phyloP scores from a whole-genome alignment of 2,329 filamentous ascomycete genomes.

The Trichoderma harzianum region DNA sequence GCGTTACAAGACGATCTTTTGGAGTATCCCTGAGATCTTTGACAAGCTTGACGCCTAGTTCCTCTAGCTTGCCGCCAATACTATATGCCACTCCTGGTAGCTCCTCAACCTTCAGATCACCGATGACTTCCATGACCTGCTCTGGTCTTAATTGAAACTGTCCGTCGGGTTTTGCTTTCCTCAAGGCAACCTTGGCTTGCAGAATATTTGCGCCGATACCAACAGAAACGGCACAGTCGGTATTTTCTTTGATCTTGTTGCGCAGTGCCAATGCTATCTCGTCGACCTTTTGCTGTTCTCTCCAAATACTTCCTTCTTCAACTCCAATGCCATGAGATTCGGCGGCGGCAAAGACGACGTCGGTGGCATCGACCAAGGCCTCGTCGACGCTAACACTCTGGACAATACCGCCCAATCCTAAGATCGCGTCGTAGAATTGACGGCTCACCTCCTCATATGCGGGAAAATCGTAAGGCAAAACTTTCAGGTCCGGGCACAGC shows the following conservation, averaged over 20 bases:
- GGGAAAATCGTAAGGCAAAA: slow-evolving; percentile 93
- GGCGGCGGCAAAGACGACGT: slow-evolving; percentile 61
- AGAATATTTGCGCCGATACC: slow-evolving; percentile 90
- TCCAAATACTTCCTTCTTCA: slow-evolving; percentile 66
- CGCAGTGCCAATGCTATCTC: slow-evolving; percentile 64
- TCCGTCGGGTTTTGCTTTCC: slow-evolving; percentile 90
- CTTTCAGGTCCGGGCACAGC: slow-evolving; percentile 78
- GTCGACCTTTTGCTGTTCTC: slow-evolving; percentile 76
- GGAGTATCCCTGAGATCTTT: slow-evolving; percentile 76
- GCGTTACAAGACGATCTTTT: slow-evolving; percentile 69
- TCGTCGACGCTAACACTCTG: slow-evolving; percentile 98
- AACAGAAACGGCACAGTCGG: slow-evolving; percentile 84
- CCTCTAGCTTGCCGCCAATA: slow-evolving; percentile 82
- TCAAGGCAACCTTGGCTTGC: slow-evolving; percentile 83
- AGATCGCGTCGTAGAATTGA: slow-evolving; percentile 80
- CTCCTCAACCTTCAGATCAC: slow-evolving; percentile 71
- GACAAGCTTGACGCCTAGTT: slow-evolving; percentile 77
- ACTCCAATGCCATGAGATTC: slow-evolving; percentile 62
- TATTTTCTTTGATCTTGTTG: slow-evolving; percentile 66
- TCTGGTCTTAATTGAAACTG: slow-evolving; percentile 86
- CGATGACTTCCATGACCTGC: slow-evolving; percentile 72
- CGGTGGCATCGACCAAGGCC: slow-evolving; percentile 80
- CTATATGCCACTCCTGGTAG: slow-evolving; percentile 92
- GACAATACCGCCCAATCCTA: slow-evolving; percentile 75
- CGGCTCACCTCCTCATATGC: slow-evolving; percentile 90